Conservation (phyloP, 202 grass and related monocot genomes). For the Bolboschoenoplectus hybrid region DNA sequence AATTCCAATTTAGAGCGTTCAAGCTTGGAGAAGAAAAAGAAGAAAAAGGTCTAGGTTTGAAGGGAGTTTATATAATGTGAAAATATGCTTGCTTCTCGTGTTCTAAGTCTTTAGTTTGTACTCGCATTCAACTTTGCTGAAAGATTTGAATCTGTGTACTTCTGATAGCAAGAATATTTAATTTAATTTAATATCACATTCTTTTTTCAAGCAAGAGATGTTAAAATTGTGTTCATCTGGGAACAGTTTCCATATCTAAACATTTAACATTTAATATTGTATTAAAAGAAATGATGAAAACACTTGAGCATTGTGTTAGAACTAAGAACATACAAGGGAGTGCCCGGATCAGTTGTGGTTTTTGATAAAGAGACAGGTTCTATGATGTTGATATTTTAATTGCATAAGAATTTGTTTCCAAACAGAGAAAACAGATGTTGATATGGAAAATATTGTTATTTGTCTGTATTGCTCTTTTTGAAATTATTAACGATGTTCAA, state of each 20-base stretch:
- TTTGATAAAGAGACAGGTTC: not conserved
- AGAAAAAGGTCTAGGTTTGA: conserved; percentile 36
- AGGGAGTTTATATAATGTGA: conserved; percentile 18
- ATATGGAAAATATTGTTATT: not conserved
- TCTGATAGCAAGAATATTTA: not conserved
- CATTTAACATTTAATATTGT: not conserved
- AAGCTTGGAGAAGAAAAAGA: conserved; percentile 40
- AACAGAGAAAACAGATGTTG: not conserved
- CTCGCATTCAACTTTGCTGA: not conserved
- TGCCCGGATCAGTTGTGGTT: not conserved
- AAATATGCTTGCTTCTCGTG: not conserved
- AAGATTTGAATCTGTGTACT: not conserved
- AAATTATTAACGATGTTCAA: not conserved
- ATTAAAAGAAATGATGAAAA: not conserved
- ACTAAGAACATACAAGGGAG: not conserved
- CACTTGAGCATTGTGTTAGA: not conserved
- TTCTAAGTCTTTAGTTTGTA: conserved; percentile 14
- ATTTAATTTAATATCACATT: not conserved
- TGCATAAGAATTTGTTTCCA: not conserved
- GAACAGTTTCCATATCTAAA: not conserved
- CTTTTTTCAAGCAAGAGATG: conserved; percentile 4
- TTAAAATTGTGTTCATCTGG: not conserved
- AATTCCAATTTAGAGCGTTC: conserved; percentile 34
- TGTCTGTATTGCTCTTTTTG: not conserved
- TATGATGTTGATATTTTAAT: not conserved